Evolutionary conservation across 2,329 filamentous ascomycete genomes (phyloP), one percentile per base, ranked within the genome.

Genomic region (Coniochaeta pulveracea): DNA sequence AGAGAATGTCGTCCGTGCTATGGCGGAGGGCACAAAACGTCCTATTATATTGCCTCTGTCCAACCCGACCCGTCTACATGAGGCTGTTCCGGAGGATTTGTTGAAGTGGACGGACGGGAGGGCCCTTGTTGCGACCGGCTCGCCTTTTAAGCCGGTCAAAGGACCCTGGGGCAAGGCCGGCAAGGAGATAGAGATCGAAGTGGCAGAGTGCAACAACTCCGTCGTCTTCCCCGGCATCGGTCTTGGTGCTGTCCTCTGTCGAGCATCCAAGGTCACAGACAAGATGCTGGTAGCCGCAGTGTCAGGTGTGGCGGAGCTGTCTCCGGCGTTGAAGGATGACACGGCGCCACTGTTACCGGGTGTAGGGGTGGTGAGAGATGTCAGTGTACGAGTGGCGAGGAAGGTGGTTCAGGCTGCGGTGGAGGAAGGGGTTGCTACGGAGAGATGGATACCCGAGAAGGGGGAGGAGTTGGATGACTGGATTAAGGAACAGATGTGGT

Each of bases 161-260:
- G 70, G 67, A 0, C 62, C 68, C 2, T 74, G 69, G 64, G 66
- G 63, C 2, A n/a, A 48, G 0, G 51, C 59, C 8, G 68, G 64
- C 0, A 34, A 47, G 1, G 63, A 69, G 6, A 38, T 65, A 2
- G 52, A 55, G 40, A 60, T 69, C 37, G 56, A 65, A 18, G 50
- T 69, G 48, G 84, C 84, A 16, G 85, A 93, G 55, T 93, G 86
- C 59, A 93, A 93, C 59, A 93, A 93, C 57, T 81, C 76, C 1
- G 82, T 83, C 21, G 80, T 80, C 11, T 93, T 93, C 54, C 85
- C 85, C 0, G 85, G 85, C 0, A 89, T 93, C 37, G 85, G 85
- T 0, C 75, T 93, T 1, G 86, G 85, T 9, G 72, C 72, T 6
- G 72, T 94, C 0, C 69, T 93, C 2, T 77, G 68, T 17, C 75